Evolutionary conservation across 31 red algal genomes (phyloP), one percentile per base, ranked within the genome.

Genomic region (Porphyra umbilicalis): DNA sequence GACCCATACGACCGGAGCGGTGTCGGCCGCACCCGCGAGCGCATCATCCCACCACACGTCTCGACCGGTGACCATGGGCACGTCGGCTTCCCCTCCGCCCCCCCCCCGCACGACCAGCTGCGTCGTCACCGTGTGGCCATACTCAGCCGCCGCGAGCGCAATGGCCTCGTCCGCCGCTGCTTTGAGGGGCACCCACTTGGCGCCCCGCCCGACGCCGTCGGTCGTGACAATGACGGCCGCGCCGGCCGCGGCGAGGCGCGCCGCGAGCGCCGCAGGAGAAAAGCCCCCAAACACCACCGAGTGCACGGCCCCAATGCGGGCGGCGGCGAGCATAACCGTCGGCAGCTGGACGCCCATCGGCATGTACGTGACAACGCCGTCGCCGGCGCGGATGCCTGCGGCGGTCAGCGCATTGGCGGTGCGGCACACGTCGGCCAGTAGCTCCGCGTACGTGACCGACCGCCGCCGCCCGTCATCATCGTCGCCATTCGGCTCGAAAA

Each of bases 221-320:
- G 87, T 87, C 36, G 92, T 90, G 16, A 99, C 86, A 36, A 99
- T 39, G 5, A 99, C 85, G 1, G 42, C 34, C 5, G 83, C 82
- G 44, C 78, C 33, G 10, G 88, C 85, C 39, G 94, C 97, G 16
- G 89, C 33, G 36, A 99, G 93, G 13, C 97, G 85, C 74, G 94
- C 97, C 9, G 92, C 90, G 18, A 99, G 85, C 18, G 93, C 90
- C 79, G 96, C 97, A 0, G 97, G 88, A 8, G 86, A 90, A 80
- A 96, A 99, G 30, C 97, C 97, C 11, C 93, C 97, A 88, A 99
- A 99, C 75, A 99, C 97, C n/a, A 99, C 97, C 34, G 89, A 94
- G 80, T 99, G 97, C 30, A 99, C 88, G 44, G 97, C 97, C 31
- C 97, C 97, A 79, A 99, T 99, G 33, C 97, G 75, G 14, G 97